These are phyloP conservation scores for Discostella pseudostelligera DNA, from an alignment of 108 stramenopile species.

Conservation along the genomic window DNA sequence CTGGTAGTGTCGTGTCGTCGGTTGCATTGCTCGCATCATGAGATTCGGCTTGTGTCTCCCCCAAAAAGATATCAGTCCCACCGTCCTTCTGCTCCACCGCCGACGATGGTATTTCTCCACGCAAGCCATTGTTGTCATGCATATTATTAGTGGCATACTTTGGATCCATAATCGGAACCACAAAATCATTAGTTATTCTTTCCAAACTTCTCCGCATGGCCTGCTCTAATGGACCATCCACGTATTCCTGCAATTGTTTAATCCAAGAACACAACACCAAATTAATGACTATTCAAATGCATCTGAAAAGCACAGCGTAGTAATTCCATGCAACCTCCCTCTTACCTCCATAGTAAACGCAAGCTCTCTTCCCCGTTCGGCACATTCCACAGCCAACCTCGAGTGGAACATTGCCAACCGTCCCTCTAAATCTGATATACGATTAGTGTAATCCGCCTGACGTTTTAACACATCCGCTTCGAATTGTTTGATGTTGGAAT, in stretches of 20 bases:
- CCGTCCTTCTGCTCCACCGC: neutral
- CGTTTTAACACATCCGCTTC: constrained; percentile 32
- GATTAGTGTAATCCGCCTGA: constrained; percentile 37
- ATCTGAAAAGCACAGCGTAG: neutral
- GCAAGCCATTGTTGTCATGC: neutral
- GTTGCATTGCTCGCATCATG: neutral
- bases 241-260: constrained; percentile 7
- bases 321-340: neutral
- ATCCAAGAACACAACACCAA: neutral
- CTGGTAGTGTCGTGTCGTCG: neutral
- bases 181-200: constrained; percentile 25
- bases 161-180: constrained; percentile 37
- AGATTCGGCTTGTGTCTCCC: neutral
- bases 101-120: neutral
- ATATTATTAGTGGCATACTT: constrained; percentile 8
- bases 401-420: constrained; percentile 38
- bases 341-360: constrained; percentile 29
- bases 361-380: constrained; percentile 38
- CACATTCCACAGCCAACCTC: constrained; percentile 32
- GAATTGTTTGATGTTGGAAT: constrained; percentile 30
- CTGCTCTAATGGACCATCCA: constrained; percentile 34
- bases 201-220: constrained; percentile 27
- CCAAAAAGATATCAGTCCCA: neutral
- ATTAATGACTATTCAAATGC: neutral
- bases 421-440: constrained; percentile 37